Percentiles rank a stretch among this genome's conserved stretches.
Conservation (phyloP, 2,329 filamentous ascomycete species). For the Ophiosphaerella herpotricha region DNA sequence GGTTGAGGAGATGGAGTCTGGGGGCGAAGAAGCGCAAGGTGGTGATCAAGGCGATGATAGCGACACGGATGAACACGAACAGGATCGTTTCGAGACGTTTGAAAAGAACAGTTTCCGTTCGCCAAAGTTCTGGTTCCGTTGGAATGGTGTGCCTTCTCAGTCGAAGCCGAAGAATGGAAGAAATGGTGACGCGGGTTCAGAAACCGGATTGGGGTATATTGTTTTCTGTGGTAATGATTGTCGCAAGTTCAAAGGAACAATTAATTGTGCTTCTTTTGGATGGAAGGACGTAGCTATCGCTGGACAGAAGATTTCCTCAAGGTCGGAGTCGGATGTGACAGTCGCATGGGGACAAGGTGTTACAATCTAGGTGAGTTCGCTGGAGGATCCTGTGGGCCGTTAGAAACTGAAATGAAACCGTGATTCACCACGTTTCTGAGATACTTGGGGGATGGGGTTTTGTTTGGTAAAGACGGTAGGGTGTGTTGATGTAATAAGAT, state of each 20-base stretch:
- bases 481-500: no score
- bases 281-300: slow-evolving; percentile 27
- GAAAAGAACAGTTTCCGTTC: slow-evolving; percentile 34
- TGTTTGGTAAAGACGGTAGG: no score
- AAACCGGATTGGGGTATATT: slow-evolving; percentile 25
- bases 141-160: slow-evolving; percentile 17
- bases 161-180: neutral
- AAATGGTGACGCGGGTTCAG: neutral
- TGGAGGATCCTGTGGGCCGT: neutral
- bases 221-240: slow-evolving; percentile 28
- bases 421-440: no score
- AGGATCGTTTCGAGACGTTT: slow-evolving; percentile 23
- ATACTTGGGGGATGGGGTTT: no score
- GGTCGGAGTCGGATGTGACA: slow-evolving; percentile 20
- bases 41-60: slow-evolving; percentile 6
- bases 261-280: slow-evolving; percentile 20
- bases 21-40: slow-evolving; percentile 1
- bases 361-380: neutral
- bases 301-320: slow-evolving; percentile 20
- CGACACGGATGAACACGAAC: slow-evolving; percentile 4
- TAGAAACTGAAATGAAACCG: no score
- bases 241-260: slow-evolving; percentile 29
- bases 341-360: slow-evolving; percentile 2
- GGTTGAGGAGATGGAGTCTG: slow-evolving; percentile 7
- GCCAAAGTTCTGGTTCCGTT: slow-evolving; percentile 34